Evolutionary conservation across 2,329 filamentous ascomycete genomes (phyloP), one percentile per base, ranked within the genome.

Genomic region (Rachicladosporium sp.): DNA sequence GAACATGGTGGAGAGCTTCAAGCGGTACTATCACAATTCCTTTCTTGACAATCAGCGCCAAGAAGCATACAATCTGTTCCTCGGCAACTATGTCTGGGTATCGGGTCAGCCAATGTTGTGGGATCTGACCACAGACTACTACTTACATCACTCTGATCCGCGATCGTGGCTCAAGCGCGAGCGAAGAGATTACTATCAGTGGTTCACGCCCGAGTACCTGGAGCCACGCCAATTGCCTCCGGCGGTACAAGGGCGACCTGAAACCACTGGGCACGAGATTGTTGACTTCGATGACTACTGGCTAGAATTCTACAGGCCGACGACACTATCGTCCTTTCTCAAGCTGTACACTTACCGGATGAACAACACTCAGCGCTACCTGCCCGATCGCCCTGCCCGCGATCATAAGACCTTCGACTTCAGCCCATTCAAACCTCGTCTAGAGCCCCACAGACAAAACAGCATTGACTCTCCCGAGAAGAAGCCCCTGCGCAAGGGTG

Each of bases 1-100:
- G 49, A 91, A 98, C 60, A 96, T 98, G 89, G 88, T 98, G 13
- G 91, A 98, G 64, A 94, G 86, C 59, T 95, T 98, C 68, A 98
- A 96, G 61, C 77, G 91, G 21, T 98, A 96, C 60, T 98, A 98
- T 62, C 94, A 96, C 64, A 98, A 98, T 56, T 93, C 89, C 0
- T 98, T 98, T 58, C 73, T 98, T 7, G 91, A 98, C 59, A 88
- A 82, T n/a, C 91, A 98, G 57, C 78, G 91, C 27, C 91, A 98
- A 62, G 91, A 98, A 62, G 91, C 91, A 1, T 96, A 96, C 61
- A 98, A 98, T 50, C 69, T 98, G 7, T 98, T 98, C 55, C 72
- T 98, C 1, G 91, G 91, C 5, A 95, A 96, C 55, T 98, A 98
- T 58, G 84, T 88, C 37, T 96, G 87, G 56, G 65, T 74, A 0